phyloP scores from a whole-genome alignment of 495 filamentous ascomycete genomes.

The Darksidea phi region DNA sequence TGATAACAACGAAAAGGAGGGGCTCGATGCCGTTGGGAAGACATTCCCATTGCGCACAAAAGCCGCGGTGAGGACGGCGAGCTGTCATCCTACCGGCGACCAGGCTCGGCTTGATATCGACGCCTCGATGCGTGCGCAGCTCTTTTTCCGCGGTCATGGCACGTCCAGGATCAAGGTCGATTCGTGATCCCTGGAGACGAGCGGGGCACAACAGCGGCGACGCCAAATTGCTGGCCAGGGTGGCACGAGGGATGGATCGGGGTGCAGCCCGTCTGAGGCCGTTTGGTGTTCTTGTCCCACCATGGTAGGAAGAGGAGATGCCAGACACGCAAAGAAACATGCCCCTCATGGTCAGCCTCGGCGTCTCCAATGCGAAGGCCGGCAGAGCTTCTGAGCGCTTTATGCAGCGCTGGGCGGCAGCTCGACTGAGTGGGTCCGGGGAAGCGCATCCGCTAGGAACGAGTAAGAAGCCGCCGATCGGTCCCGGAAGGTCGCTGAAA shows the following conservation, averaged over 20 bases:
- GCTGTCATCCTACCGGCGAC: conserved; percentile 4
- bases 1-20: conserved; percentile 9
- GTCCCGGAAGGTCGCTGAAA: conserved; percentile 10
- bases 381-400: conserved; percentile 9
- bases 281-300: conserved; percentile 8
- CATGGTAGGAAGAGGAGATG: conserved; percentile 13
- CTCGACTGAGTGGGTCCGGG: conserved; percentile 32
- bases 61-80: background rate
- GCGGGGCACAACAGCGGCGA: conserved; percentile 22
- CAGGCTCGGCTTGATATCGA: conserved; percentile 3
- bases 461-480: conserved; percentile 30
- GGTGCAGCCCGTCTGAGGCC: background rate
- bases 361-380: background rate
- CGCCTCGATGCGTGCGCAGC: background rate
- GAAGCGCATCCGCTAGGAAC: conserved; percentile 38
- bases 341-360: conserved; percentile 6
- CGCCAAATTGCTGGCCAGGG: background rate
- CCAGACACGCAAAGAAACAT: background rate
- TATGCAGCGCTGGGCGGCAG: conserved; percentile 22
- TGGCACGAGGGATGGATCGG: too few relatives aligned
- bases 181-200: conserved; percentile 7
- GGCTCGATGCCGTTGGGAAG: conserved; percentile 3
- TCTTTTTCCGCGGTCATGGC: conserved; percentile 3
- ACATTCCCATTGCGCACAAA: conserved; percentile 2
- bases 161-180: conserved; percentile 3